Conservation (phyloP, 257 asterid genomes). For the Solanum lignicaule region DNA sequence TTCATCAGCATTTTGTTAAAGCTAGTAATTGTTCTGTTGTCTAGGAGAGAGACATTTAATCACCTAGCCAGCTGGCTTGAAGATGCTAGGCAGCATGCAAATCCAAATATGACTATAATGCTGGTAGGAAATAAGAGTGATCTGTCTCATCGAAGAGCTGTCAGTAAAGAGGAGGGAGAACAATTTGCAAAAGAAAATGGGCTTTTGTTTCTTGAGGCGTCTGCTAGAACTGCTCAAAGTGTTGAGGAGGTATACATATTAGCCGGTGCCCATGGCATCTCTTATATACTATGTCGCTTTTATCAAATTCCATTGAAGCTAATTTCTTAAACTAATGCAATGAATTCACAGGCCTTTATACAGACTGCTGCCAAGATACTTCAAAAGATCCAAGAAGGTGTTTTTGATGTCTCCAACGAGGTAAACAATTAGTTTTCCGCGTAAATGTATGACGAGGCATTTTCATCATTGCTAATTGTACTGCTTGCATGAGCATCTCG, state of each 20-base stretch:
- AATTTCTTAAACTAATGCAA: background rate
- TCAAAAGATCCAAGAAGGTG: slow-evolving; percentile 67
- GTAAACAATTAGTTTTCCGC: slow-evolving; percentile 16
- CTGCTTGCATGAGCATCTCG: background rate
- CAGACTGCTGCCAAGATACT: slow-evolving; percentile 60
- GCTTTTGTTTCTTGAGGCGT: slow-evolving; percentile 59
- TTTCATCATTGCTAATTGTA: background rate
- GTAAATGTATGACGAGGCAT: background rate
- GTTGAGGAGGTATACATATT: slow-evolving; percentile 52
- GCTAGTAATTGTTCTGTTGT: background rate
- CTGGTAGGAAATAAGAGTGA: slow-evolving; percentile 76
- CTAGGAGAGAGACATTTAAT: slow-evolving; percentile 71
- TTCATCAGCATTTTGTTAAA: background rate
- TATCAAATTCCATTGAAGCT: background rate
- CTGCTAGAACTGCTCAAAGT: slow-evolving; percentile 80
- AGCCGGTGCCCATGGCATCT: background rate
- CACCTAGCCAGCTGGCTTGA: slow-evolving; percentile 79
- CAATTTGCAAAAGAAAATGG: slow-evolving; percentile 79
- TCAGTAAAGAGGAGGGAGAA: slow-evolving; percentile 81
- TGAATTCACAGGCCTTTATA: slow-evolving; percentile 43
- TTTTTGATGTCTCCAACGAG: slow-evolving; percentile 63
- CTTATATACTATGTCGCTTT: background rate
- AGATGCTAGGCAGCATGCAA: slow-evolving; percentile 83
- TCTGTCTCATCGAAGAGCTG: slow-evolving; percentile 67
- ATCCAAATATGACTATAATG: slow-evolving; percentile 68